phyloP scores from a whole-genome alignment of 345 rosid species.

The Moringa oleifera region DNA sequence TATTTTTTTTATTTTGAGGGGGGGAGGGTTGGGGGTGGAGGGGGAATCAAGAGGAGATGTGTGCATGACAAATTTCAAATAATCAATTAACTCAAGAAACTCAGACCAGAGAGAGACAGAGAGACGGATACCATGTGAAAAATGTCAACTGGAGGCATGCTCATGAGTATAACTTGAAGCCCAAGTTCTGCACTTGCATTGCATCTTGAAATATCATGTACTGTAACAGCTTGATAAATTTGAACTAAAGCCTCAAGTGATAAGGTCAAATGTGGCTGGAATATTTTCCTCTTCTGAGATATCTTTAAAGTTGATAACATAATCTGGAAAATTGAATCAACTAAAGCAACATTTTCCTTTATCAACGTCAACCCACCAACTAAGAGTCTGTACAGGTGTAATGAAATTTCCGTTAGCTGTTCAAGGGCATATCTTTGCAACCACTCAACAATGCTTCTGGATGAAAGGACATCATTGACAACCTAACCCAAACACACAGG shows the following conservation, averaged over 20 bases:
- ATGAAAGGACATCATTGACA: constrained; percentile 39
- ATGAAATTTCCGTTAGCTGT: constrained; percentile 62
- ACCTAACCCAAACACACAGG: constrained; percentile 54
- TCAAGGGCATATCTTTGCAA: constrained; percentile 69
- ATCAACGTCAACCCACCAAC: constrained; percentile 37
- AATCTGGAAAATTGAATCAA: constrained; percentile 43
- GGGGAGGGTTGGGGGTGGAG: background rate
- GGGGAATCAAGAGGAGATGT: too few species aligned
- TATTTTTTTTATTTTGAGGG: background rate
- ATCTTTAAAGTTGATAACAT: constrained; percentile 50
- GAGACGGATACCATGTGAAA: constrained; percentile 44
- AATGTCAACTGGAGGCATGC: constrained; percentile 60
- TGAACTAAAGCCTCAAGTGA: constrained; percentile 55
- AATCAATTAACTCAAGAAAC: background rate
- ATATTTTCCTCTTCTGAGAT: constrained; percentile 64
- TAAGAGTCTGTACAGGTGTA: constrained; percentile 55
- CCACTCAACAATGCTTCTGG: constrained; percentile 57
- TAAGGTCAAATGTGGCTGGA: constrained; percentile 71
- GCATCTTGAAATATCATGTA: constrained; percentile 21
- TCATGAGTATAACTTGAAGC: constrained; percentile 61
- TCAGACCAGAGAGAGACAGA: constrained; percentile 6
- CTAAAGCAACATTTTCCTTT: constrained; percentile 31
- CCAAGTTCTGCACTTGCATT: constrained; percentile 45
- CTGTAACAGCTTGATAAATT: constrained; percentile 46
- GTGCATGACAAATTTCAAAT: background rate